phyloP scores from a whole-genome alignment of 257 asterid species.

The Solanum pimpinellifolium region DNA sequence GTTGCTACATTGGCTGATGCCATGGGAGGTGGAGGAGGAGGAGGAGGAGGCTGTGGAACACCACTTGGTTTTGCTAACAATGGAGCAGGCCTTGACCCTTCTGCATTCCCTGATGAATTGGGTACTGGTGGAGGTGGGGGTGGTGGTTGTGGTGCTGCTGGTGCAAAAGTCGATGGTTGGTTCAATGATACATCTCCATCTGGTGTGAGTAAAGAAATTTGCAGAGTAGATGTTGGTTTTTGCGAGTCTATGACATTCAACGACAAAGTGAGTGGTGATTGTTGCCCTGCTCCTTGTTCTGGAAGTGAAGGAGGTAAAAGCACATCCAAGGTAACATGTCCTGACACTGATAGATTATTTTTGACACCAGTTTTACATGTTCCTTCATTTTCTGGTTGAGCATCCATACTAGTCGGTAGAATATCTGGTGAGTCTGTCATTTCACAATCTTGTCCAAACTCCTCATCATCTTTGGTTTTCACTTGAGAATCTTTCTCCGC shows the following conservation, averaged over 20 bases:
- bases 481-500: constrained; percentile 7
- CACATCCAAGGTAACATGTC: constrained; percentile 7
- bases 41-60: constrained; percentile 18
- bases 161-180: neutral
- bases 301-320: constrained; percentile 20
- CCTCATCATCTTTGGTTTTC: neutral
- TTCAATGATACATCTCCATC: neutral
- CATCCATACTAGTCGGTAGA: constrained; percentile 2
- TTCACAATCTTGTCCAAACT: constrained; percentile 19
- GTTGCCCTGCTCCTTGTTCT: neutral
- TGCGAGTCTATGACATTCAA: neutral
- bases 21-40: constrained; percentile 13
- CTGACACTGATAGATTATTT: neutral
- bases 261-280: neutral
- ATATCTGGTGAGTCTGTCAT: constrained; percentile 10
- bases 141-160: constrained; percentile 6
- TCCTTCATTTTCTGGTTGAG: neutral
- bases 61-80: neutral
- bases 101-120: neutral
- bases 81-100: neutral
- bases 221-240: neutral
- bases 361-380: neutral
- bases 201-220: neutral
- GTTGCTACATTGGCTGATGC: neutral
- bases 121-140: constrained; percentile 20